Conservation (phyloP, 306 rosid species). For the Malus sylvestris region DNA sequence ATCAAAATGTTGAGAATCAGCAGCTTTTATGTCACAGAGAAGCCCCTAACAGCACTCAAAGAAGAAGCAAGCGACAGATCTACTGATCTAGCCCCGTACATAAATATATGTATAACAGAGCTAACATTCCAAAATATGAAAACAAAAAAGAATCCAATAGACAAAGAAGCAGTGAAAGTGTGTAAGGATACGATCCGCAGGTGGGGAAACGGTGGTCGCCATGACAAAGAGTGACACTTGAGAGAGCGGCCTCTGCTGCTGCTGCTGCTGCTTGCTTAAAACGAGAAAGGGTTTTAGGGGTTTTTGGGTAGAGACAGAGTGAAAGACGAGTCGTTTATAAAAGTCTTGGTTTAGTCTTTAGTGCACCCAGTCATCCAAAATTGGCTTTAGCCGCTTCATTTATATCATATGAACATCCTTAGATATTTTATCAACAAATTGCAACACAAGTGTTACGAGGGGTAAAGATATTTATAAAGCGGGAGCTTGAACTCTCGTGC, state of each 20-base stretch:
- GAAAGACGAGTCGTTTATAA: background rate
- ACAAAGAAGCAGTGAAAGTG: background rate
- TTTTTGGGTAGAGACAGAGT: background rate
- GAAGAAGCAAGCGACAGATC: background rate
- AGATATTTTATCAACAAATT: background rate
- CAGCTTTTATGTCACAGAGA: background rate
- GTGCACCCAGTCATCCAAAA: background rate
- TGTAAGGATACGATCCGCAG: slow-evolving; percentile 91
- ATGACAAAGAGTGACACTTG: slow-evolving; percentile 23
- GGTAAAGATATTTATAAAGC: too few relatives aligned
- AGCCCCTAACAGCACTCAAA: background rate
- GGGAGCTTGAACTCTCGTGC: too few relatives aligned
- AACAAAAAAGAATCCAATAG: background rate
- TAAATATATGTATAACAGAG: background rate
- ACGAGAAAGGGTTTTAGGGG: slow-evolving; percentile 10
- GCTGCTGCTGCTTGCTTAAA: background rate
- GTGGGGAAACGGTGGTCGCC: slow-evolving; percentile 52
- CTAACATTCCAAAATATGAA: background rate
- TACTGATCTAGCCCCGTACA: background rate
- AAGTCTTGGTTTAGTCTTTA: background rate
- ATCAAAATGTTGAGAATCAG: background rate
- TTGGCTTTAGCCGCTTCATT: background rate
- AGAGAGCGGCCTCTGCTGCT: background rate
- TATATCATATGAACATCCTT: background rate
- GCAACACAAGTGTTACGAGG: background rate